Base-by-base conservation (phyloP, 2,329 filamentous ascomycete genomes). In the Fusarium phyllophilum region DNA sequence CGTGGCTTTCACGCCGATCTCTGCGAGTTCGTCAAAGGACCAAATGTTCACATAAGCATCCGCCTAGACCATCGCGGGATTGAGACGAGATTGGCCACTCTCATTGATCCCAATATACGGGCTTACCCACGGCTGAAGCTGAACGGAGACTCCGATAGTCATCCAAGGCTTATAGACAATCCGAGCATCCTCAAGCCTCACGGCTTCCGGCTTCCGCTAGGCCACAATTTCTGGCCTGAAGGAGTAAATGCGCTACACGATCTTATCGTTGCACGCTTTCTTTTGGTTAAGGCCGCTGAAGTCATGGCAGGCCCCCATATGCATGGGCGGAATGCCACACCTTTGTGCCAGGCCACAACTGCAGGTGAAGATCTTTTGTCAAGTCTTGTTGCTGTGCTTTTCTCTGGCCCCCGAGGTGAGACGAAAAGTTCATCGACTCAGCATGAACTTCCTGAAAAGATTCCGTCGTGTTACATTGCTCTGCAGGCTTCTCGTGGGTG, bases 121-220 rank as follows among this genome's bases (percentile, higher is more conserved):
- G 49, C 39, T 65, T 60, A 62, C 38, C 62, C 45, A 34, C n/a
- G 31, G 46, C 31, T 33, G 45, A 45, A 22, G 49, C 36, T 61
- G 51, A 65, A 55, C 42, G 44, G 64, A 67, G 59, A 44, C 54
- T 36, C 51, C 26, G 44, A 58, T 17, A 51, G 61, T 68, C n/a
- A 55, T 66, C 56, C 42, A 44, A 26, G 26, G 52, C 45, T 75
- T 57, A 36, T 62, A 55, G 56, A 45, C 12, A 24, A 44, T 62
- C 56, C 58, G 59, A 62, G 65, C 38, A 65, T 66, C 52, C 61
- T 57, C 44, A 45, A 65, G 59, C 59, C 62, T 31, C 42, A 66
- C 76, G 76, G 76, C 60, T 61, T 65, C 76, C 76, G 76, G 61
- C 45, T 17, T 75, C 76, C 76, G 76, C 51, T 39, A 39, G 48